Percentiles rank a stretch among this genome's conserved stretches.
Conservation (phyloP, 73 alveolate species). For the Blepharisma stoltei region DNA sequence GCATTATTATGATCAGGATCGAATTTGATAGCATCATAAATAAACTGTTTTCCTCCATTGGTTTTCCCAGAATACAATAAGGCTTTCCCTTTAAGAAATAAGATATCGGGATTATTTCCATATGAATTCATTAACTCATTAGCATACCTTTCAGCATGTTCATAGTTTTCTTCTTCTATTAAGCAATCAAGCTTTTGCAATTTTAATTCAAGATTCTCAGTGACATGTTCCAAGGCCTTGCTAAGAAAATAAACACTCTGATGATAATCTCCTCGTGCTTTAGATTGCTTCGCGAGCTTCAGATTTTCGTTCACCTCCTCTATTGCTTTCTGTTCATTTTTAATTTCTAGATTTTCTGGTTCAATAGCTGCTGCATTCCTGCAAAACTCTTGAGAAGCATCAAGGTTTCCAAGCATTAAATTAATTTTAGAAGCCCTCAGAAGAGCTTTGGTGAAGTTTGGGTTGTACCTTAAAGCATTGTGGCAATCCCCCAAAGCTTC, state of each 20-base stretch:
- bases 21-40: conserved; percentile 53
- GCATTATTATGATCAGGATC: conserved; percentile 64
- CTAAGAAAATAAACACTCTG: conserved; percentile 15
- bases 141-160: background rate
- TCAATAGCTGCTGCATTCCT: background rate
- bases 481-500: conserved; percentile 36
- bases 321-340: background rate
- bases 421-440: conserved; percentile 82
- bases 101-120: background rate
- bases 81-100: background rate
- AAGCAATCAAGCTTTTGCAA: background rate
- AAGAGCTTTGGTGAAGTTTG: conserved; percentile 79
- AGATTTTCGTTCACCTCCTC: background rate
- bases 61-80: conserved; percentile 14
- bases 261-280: background rate
- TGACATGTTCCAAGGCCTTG: background rate
- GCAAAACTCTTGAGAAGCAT: background rate
- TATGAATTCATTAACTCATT: background rate
- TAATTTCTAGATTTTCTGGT: background rate
- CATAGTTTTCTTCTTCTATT: background rate
- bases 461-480: conserved; percentile 77
- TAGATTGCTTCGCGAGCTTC: background rate
- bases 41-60: conserved; percentile 54
- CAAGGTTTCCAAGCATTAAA: conserved; percentile 42
- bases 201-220: background rate